These are phyloP conservation scores for Boechera divaricarpa DNA, from an alignment of 345 rosid genomes.

Conservation along the genomic window DNA sequence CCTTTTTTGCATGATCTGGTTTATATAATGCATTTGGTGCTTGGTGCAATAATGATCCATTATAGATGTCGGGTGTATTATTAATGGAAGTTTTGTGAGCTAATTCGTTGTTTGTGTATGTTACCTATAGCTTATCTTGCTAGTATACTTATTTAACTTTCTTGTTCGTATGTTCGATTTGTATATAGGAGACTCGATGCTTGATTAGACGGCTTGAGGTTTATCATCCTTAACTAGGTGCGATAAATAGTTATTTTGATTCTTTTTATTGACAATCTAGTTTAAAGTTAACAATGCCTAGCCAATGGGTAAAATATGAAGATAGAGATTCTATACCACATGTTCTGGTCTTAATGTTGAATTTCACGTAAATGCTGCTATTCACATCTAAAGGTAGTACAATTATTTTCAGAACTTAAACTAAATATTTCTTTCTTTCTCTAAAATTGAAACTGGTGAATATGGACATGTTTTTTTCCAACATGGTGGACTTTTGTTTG, in stretches of 20 bases:
- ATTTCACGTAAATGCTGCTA: slow-evolving; percentile 19
- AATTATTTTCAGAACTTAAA: slow-evolving; percentile 6
- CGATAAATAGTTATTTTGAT: slow-evolving; percentile 26
- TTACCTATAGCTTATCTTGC: slow-evolving; percentile 19
- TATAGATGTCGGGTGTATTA: slow-evolving; percentile 3
- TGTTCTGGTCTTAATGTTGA: slow-evolving; percentile 9
- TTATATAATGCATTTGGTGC: slow-evolving; percentile 20
- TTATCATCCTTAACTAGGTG: slow-evolving; percentile 45
- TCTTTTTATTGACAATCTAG: neutral
- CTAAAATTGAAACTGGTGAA: neutral
- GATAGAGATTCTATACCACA: slow-evolving; percentile 12
- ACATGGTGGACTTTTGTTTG: slow-evolving; percentile 20
- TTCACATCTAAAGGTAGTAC: neutral
- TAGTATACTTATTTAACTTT: slow-evolving; percentile 29
- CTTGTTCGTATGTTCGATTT: slow-evolving; percentile 36
- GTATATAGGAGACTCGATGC: slow-evolving; percentile 40
- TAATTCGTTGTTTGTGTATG: neutral
- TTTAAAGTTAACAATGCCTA: slow-evolving; percentile 23
- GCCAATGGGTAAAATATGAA: slow-evolving; percentile 1
- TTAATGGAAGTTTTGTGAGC: slow-evolving; percentile 6
- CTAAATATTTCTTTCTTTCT: neutral
- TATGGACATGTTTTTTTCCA: neutral
- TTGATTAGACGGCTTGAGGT: slow-evolving; percentile 44
- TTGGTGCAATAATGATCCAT: slow-evolving; percentile 9
- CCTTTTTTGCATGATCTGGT: neutral